Evolutionary conservation across 2,329 filamentous ascomycete species (phyloP), one percentile per base, ranked within the genome.

Genomic region (Diaporthe sp.): DNA sequence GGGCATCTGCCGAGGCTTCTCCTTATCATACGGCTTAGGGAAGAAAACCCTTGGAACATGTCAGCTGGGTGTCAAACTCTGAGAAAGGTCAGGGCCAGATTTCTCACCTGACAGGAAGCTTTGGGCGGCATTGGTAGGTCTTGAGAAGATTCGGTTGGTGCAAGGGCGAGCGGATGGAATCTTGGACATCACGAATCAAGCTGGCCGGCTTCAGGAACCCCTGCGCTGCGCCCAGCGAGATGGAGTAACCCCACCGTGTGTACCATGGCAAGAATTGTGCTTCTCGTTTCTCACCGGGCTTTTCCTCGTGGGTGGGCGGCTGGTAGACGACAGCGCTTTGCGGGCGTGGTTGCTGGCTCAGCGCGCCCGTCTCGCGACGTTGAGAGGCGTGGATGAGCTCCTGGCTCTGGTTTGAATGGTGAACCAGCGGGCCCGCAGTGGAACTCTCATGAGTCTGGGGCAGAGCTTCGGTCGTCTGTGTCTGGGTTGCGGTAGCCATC

Each of bases 221-320:
- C 34, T 74, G 72, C 8, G 72, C 72, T 5, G 61, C 72, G 1
- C 72, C 72, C 15, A 74, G 55, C 4, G 63, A 61, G 31, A 74
- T 74, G 2, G 65, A 70, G 10, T 74, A 74, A 1, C 72, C 72
- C 72, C 72, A 74, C 0, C 72, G 72, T 3, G 72, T 74, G 44
- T 74, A 74, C 72, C 72, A 74, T 7, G 72, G 72, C 31, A 74
- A 17, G 53, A 74, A 74, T 20, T 74, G 72, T n/a, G 65, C 53
- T n/a, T 67, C 67, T 39, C 67, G 25, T 31, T 74, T 74, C 63
- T 61, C 51, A 2, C 72, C 72, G 4, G 72, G 72, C 13, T 67
- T 55, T 6, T 74, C 72, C 22, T 60, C 63, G 22, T 74, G 53
- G 10, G 63, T 39, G 4, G 72, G 53, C 28, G 53, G 53, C 28